Percentiles rank a stretch among this genome's conserved stretches.
Conservation (phyloP, 2,329 filamentous ascomycete species). For the Claviceps africana region DNA sequence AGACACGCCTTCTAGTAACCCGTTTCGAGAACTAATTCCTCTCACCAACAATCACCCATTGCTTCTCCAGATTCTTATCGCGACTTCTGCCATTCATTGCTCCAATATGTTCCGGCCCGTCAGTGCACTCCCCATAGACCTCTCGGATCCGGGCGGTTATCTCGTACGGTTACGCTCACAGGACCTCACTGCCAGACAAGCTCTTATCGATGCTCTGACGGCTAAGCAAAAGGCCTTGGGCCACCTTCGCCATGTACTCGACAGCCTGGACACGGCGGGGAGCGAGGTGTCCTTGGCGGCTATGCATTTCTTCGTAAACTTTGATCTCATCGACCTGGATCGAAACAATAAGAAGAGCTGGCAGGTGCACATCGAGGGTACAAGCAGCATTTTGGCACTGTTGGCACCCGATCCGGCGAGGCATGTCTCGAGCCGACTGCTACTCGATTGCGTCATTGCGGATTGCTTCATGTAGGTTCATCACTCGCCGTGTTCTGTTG, state of each 20-base stretch:
- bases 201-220: conserved; percentile 31
- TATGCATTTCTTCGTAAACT: conserved; percentile 37
- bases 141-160: conserved; percentile 23
- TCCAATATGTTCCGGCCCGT: conserved; percentile 27
- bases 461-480: conserved; percentile 34
- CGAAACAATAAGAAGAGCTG: conserved; percentile 27
- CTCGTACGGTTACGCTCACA: conserved; percentile 23
- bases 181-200: conserved; percentile 23
- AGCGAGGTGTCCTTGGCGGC: conserved; percentile 33
- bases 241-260: conserved; percentile 26
- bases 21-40: conserved; percentile 34
- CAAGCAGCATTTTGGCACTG: conserved; percentile 26
- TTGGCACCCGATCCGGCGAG: conserved; percentile 16
- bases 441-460: conserved; percentile 32
- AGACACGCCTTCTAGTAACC: conserved; percentile 31
- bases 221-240: conserved; percentile 34
- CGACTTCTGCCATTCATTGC: conserved; percentile 35
- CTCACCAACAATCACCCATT: conserved; percentile 30
- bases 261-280: conserved; percentile 24
- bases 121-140: conserved; percentile 16
- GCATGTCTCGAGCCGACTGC: conserved; percentile 19
- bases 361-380: conserved; percentile 32
- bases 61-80: conserved; percentile 33
- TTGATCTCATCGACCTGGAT: conserved; percentile 35
- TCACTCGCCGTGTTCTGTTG: neutral